Evolutionary conservation across 2,329 filamentous ascomycete species (phyloP), one percentile per base, ranked within the genome.

Genomic region (Ploettnerulaceae sp.): DNA sequence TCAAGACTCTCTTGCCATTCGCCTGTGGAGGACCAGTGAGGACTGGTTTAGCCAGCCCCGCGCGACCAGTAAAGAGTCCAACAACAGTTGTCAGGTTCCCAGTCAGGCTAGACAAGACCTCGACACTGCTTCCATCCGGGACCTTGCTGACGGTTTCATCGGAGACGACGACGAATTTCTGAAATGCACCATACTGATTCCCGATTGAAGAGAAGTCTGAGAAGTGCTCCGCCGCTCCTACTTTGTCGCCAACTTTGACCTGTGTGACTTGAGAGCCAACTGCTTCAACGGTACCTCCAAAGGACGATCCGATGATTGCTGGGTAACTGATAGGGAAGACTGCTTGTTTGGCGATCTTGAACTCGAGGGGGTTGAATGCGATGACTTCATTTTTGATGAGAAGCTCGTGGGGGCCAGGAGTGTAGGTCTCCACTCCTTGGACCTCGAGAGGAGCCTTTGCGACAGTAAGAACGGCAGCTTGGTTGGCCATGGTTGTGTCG

Each of bases 281-380:
- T 2, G 53, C 56, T 22, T 59, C 53, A 4, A 67, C 59, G 1
- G 35, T 55, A 12, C 65, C 64, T 7, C 58, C 62, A 7, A 63
- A 56, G 1, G 56, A 51, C 17, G 52, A 52, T 3, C 65, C 64
- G 5, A 66, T 49, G 24, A 69, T 53, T 12, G 52, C 48, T 2
- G 60, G 60, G 39, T 63, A 64, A 21, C 52, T 34, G 14, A 59
- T 29, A 2, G 56, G 54, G 9, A 57, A 48, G 24, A 55, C 9
- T 9, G 32, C 51, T 2, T 43, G 29, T 37, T 59, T 63, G 22
- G 61, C 48, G n/a, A 61, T 39, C 57, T 28, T 69, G 52, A 49
- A 45, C 48, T 72, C 69, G 20, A 65, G 44, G 2, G 64, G 64
- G 47, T 68, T 66, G 47, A 69, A 59, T 6, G 64, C 65, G 2